Base-by-base conservation (phyloP, 1,284 basidiomycete species). In the Ustanciosporium gigantosporum region DNA sequence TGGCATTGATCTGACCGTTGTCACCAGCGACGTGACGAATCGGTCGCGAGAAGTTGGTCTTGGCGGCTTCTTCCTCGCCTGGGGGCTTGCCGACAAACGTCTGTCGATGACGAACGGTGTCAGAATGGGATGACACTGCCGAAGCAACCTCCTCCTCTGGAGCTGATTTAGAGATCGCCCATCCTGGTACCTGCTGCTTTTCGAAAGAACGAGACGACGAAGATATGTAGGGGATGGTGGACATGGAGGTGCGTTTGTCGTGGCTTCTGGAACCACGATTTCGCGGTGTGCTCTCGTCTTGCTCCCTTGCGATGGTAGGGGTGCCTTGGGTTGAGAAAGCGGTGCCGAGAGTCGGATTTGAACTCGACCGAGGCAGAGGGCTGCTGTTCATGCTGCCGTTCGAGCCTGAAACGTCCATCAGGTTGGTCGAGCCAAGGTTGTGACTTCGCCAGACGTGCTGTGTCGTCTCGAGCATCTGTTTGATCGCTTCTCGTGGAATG, bases 381-480 rank as follows among this genome's bases (percentile, higher is more conserved):
- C n/a, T n/a, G n/a, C n/a, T n/a, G n/a, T n/a, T n/a, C 27, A 11
- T 29, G 27, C 27, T 29, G 27, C 27, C 27, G n/a, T 29, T n/a
- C 9, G n/a, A n/a, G 11, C n/a, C 27, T 29, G 27, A 29, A 9
- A 29, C 27, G n/a, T n/a, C n/a, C n/a, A n/a, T n/a, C n/a, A n/a
- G n/a, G n/a, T 31, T 46, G 2, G 32, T 22, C 1, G 52, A 48
- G 35, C 42, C 52, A 13, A 46, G 47, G 32, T 46, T 15, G 32
- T 62, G 59, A 24, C 36, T 62, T 3, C 48, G 47, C 59, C 59
- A 62, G 2, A 62, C 52, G 16, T 56, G 52, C 31, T 62, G 52
- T 7, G 59, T 51, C 3, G 59, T 57, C n/a, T 56, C 48, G 27
- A 62, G 45, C 59, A 62, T 62, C 41, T 62, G 59, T 44, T 45